These are phyloP conservation scores for Penstemon barbatus DNA, from an alignment of 257 asterid species.

Conservation along the genomic window DNA sequence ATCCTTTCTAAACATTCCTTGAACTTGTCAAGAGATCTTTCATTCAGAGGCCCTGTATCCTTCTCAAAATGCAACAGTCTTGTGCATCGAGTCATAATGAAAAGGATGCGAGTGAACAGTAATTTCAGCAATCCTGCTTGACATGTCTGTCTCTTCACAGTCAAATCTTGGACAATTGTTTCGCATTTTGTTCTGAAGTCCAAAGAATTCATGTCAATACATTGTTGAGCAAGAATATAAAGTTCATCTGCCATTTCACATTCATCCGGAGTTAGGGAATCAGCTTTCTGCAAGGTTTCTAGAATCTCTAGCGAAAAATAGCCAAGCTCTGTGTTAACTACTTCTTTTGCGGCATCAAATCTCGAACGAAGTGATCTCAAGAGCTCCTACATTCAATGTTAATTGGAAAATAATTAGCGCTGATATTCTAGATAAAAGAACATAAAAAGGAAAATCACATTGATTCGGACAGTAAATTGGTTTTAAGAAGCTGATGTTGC, in stretches of 20 bases:
- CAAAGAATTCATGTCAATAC: constrained; percentile 63
- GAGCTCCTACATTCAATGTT: constrained; percentile 59
- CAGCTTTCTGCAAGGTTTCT: constrained; percentile 53
- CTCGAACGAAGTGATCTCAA: constrained; percentile 74
- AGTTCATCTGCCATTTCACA: constrained; percentile 66
- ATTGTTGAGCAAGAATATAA: constrained; percentile 61
- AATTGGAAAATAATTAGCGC: constrained; percentile 15
- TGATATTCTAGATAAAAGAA: constrained; percentile 17
- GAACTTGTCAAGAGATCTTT: constrained; percentile 70
- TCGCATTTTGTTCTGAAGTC: constrained; percentile 85
- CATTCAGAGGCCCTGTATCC: constrained; percentile 79
- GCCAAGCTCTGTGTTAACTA: constrained; percentile 74
- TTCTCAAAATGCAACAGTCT: constrained; percentile 84
- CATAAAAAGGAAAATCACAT: constrained; percentile 24
- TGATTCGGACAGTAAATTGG: constrained; percentile 6
- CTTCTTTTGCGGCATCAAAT: constrained; percentile 88
- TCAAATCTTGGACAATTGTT: constrained; percentile 79
- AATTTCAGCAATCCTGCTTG: constrained; percentile 65
- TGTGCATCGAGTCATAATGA: constrained; percentile 92
- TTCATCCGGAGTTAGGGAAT: constrained; percentile 51
- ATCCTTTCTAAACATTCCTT: constrained; percentile 78
- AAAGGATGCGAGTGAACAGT: constrained; percentile 85
- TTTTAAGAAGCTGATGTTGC: constrained; percentile 25
- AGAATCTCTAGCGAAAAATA: constrained; percentile 67
- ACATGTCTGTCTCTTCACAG: constrained; percentile 76